Evolutionary conservation across 139 green algal genomes (phyloP).

Genomic region (Tetraselmis striata): DNA sequence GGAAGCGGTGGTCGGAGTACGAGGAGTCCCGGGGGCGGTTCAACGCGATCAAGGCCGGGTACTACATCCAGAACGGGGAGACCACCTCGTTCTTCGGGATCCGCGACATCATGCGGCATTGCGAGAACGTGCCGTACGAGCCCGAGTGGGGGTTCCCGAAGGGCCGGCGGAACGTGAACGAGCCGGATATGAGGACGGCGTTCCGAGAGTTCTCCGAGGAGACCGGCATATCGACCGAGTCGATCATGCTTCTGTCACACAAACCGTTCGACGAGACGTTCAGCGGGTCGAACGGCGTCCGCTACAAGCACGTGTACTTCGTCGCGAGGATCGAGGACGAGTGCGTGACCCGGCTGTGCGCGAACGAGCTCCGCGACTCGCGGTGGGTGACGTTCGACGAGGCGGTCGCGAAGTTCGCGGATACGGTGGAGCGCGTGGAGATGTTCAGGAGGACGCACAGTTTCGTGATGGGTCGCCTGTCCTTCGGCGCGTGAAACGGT

Average conservation of each 20-base stretch:
- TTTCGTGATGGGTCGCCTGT: background rate
- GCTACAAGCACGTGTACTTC: slow-evolving; percentile 19
- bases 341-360: background rate
- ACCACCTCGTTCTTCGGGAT: background rate
- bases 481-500: background rate
- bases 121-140: slow-evolving; percentile 3
- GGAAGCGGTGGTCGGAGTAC: background rate
- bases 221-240: background rate
- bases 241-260: background rate
- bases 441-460: background rate
- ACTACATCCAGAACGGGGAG: background rate
- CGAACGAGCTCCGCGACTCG: background rate
- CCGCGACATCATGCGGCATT: background rate
- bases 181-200: slow-evolving; percentile 10
- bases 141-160: slow-evolving; percentile 21
- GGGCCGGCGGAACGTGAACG: slow-evolving; percentile 21
- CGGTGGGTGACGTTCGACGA: background rate
- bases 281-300: slow-evolving; percentile 9
- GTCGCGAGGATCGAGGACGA: slow-evolving; percentile 5
- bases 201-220: slow-evolving; percentile 22
- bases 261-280: slow-evolving; percentile 16
- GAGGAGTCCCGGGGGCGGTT: background rate
- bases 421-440: background rate
- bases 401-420: background rate
- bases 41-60: background rate